A percentile compares a stretch with the other conserved stretches of the same genome.
These are phyloP conservation scores for Teunomyces stri DNA, from an alignment of 805 yeast species.

Conservation along the genomic window DNA sequence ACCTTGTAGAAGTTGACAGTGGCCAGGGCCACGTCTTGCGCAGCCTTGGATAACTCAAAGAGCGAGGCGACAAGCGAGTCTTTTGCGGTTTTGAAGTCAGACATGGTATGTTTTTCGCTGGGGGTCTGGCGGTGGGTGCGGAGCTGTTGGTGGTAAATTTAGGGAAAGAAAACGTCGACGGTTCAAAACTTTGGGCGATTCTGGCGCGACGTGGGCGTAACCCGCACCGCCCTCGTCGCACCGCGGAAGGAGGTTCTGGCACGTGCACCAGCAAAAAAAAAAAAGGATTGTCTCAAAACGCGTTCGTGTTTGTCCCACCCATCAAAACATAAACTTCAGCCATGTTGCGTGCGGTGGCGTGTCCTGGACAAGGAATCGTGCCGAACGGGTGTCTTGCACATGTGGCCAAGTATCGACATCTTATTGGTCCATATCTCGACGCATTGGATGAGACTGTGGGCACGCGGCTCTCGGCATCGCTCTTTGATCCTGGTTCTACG, in stretches of 20 bases:
- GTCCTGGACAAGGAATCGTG: conserved; percentile 37
- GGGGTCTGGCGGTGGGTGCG: conserved; percentile 3
- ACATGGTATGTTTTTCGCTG: conserved; percentile 9
- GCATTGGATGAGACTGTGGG: conserved; percentile 20
- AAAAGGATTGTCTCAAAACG: no score
- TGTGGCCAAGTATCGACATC: conserved; percentile 9
- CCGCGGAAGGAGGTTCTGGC: not conserved
- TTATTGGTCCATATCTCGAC: conserved; percentile 13
- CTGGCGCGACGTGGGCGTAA: conserved; percentile 1
- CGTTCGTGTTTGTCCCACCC: no score
- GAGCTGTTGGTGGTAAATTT: conserved; percentile 6
- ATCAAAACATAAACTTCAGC: not conserved
- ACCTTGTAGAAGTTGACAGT: conserved; percentile 72
- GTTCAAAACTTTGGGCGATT: not conserved
- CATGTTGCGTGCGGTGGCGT: conserved; percentile 23
- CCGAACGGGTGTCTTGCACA: conserved; percentile 21
- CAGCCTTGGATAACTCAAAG: conserved; percentile 81
- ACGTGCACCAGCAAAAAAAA: not conserved
- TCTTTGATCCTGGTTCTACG: conserved; percentile 13
- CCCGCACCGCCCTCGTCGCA: not conserved
- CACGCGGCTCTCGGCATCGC: conserved; percentile 20
- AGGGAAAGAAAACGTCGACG: conserved; percentile 5
- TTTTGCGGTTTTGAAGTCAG: conserved; percentile 19
- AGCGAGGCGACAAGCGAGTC: conserved; percentile 65
- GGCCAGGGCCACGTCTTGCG: conserved; percentile 78